These are phyloP conservation scores for Agaricus sinodeliciosus DNA, from an alignment of 768 basidiomycete genomes.

Conservation along the genomic window DNA sequence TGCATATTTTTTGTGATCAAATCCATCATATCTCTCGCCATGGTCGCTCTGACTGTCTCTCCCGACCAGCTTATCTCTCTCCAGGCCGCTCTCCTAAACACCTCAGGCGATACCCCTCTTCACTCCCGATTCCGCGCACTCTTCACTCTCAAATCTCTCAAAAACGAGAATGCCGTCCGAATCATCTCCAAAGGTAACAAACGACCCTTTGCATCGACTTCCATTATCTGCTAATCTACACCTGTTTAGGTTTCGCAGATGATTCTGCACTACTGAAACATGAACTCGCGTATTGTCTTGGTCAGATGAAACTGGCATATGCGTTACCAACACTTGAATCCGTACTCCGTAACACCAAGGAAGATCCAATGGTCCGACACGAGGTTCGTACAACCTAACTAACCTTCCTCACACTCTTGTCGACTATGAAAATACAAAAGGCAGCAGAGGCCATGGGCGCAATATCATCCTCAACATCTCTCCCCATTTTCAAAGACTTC, in stretches of 20 bases:
- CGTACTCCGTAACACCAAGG: conserved; percentile 60
- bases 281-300: conserved; percentile 94
- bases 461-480: conserved; percentile 61
- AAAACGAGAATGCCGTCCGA: conserved; percentile 68
- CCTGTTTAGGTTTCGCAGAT: conserved; percentile 66
- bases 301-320: conserved; percentile 70
- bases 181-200: conserved; percentile 77
- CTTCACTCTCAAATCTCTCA: conserved; percentile 86
- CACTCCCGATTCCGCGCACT: conserved; percentile 87
- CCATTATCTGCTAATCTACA: not conserved
- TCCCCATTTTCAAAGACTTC: conserved; percentile 68
- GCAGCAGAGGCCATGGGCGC: conserved; percentile 99
- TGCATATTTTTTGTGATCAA: not conserved
- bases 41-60: conserved; percentile 26
- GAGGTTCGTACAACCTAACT: conserved; percentile 49
- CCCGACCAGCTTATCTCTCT: conserved; percentile 58
- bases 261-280: conserved; percentile 90
- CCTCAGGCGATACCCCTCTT: conserved; percentile 61
- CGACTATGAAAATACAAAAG: conserved; percentile 29
- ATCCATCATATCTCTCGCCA: conserved; percentile 19
- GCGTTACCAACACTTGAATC: conserved; percentile 77
- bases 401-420: not conserved
- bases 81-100: conserved; percentile 74
- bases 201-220: not conserved
- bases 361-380: conserved; percentile 97